These are phyloP conservation scores for Vitis hybrid DNA, from an alignment of 177 flowering plant genomes.

Conservation along the genomic window DNA sequence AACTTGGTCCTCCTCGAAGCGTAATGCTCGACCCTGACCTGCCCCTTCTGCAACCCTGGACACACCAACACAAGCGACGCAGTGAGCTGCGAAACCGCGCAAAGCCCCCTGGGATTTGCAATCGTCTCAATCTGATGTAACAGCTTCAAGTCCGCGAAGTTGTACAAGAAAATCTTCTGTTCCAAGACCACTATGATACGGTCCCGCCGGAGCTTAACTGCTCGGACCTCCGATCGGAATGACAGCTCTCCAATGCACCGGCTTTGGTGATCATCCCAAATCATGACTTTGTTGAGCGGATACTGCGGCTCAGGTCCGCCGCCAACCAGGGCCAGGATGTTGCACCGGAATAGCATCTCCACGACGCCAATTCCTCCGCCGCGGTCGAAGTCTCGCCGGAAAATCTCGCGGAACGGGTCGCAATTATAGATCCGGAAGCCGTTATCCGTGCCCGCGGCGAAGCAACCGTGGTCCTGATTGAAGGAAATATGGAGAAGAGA, in stretches of 20 bases:
- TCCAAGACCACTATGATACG: conserved; percentile 48
- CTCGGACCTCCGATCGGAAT: conserved; percentile 49
- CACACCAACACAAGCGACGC: conserved; percentile 46
- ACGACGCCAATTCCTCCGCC: conserved; percentile 52
- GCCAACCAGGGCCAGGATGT: conserved; percentile 52
- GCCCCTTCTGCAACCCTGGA: conserved; percentile 58
- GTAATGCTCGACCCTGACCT: conserved; percentile 55
- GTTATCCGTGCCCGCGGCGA: conserved; percentile 43
- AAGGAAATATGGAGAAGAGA: conserved; percentile 45
- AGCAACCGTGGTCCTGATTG: conserved; percentile 52
- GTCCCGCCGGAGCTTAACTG: conserved; percentile 46
- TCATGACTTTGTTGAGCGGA: conserved; percentile 55
- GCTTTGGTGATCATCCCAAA: conserved; percentile 59
- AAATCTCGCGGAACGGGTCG: conserved; percentile 52
- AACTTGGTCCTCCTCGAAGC: conserved; percentile 44
- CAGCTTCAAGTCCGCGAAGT: conserved; percentile 48
- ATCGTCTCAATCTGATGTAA: conserved; percentile 61
- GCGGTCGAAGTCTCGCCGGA: conserved; percentile 41
- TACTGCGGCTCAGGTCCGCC: conserved; percentile 53
- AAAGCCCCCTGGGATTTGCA: conserved; percentile 55
- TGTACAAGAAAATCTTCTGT: conserved; percentile 50
- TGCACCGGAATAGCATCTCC: conserved; percentile 57
- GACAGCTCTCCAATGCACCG: conserved; percentile 57
- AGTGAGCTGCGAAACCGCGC: conserved; percentile 43
- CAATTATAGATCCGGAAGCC: conserved; percentile 55